phyloP scores from a whole-genome alignment of 139 green algal species.

The Nannochloris sp. region DNA sequence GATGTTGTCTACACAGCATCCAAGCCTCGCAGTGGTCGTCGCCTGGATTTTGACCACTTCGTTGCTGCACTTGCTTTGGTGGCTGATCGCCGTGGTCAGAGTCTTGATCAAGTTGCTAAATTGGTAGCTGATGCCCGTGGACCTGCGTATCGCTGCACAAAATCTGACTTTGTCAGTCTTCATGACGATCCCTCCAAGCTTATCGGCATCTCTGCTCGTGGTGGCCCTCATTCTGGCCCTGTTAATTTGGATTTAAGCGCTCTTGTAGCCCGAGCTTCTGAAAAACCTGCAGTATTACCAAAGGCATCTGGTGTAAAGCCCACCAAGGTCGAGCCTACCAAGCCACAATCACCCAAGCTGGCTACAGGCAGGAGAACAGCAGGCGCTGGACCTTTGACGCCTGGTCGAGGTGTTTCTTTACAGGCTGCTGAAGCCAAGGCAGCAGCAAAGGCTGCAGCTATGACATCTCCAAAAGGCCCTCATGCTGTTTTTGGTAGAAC shows the following conservation, averaged over 20 bases:
- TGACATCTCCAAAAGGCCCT: neutral
- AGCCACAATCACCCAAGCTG: neutral
- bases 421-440: neutral
- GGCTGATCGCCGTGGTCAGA: neutral
- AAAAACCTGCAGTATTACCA: no score
- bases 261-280: neutral
- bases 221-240: neutral
- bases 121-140: neutral
- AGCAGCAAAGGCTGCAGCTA: neutral
- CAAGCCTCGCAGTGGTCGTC: neutral
- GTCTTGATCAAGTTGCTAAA: neutral
- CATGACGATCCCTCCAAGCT: neutral
- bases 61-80: neutral
- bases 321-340: neutral
- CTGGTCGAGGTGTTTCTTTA: neutral
- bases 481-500: no score
- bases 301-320: no score
- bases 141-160: neutral
- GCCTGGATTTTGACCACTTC: constrained; percentile 5
- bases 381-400: neutral
- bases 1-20: neutral
- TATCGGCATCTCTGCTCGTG: neutral
- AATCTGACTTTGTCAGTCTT: neutral
- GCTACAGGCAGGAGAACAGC: neutral
- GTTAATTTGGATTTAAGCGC: neutral